A percentile compares a stretch with the other conserved stretches of the same genome.
Conservation (phyloP, 1,139 yeast genomes). For the Diutina mesorugosa region DNA sequence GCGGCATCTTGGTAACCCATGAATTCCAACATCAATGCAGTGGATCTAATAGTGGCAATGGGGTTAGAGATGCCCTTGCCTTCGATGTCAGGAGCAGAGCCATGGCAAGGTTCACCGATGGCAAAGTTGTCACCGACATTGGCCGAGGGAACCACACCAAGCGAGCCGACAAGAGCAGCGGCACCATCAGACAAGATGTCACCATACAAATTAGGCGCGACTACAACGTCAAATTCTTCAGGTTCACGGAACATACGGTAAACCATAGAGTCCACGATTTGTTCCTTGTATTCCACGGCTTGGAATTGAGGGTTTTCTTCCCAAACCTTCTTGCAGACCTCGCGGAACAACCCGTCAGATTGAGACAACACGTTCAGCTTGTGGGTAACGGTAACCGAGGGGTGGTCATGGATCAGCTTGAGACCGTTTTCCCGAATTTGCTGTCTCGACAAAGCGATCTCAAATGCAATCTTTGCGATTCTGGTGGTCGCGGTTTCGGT, state of each 20-base stretch:
- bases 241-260: constrained; percentile 98
- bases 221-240: constrained; percentile 90
- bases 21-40: constrained; percentile 95
- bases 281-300: constrained; percentile 67
- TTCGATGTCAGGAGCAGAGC: constrained; percentile 97
- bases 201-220: constrained; percentile 96
- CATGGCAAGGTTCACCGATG: constrained; percentile 98
- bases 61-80: constrained; percentile 95
- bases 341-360: constrained; percentile 93
- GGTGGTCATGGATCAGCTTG: constrained; percentile 26
- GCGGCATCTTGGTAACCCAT: constrained; percentile 89
- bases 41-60: constrained; percentile 92
- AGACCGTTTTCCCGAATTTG: constrained; percentile 53
- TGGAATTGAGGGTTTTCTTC: constrained; percentile 50
- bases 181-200: constrained; percentile 97
- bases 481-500: constrained; percentile 74
- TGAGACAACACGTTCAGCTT: constrained; percentile 89
- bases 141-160: constrained; percentile 97
- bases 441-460: constrained; percentile 87
- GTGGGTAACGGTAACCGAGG: constrained; percentile 86
- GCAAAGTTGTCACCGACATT: constrained; percentile 94
- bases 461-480: constrained; percentile 85
- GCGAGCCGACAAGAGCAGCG: constrained; percentile 95
- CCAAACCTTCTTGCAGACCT: constrained; percentile 69
- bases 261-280: constrained; percentile 98